phyloP scores from a whole-genome alignment of 805 yeast species.

The Lipomyces japonicus region DNA sequence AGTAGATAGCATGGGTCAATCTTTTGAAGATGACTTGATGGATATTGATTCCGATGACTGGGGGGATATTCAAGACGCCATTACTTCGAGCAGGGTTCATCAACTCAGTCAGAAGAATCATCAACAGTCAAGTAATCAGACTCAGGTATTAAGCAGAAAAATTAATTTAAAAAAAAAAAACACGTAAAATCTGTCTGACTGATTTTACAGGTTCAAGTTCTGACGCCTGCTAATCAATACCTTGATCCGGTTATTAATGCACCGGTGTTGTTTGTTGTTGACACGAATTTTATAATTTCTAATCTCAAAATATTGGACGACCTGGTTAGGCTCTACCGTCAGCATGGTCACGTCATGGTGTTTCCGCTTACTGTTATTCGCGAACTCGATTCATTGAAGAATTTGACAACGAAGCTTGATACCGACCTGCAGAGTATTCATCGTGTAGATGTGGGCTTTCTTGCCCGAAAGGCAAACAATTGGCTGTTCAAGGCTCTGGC shows the following conservation, averaged over 20 bases:
- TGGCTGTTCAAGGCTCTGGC: constrained; percentile 71
- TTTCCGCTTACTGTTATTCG: constrained; percentile 66
- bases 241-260: constrained; percentile 6
- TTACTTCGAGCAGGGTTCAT: neutral
- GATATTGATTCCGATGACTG: constrained; percentile 10
- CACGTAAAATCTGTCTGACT: neutral
- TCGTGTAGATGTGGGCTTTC: constrained; percentile 44
- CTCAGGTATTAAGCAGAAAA: neutral
- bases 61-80: constrained; percentile 1
- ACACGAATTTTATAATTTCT: constrained; percentile 77
- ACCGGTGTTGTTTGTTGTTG: constrained; percentile 47
- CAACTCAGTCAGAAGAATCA: neutral
- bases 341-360: constrained; percentile 51
- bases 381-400: constrained; percentile 83
- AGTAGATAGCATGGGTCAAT: too few relatives aligned
- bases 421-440: constrained; percentile 4
- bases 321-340: constrained; percentile 42
- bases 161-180: neutral
- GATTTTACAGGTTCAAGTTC: neutral
- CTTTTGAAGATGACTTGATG: constrained; percentile 13
- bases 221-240: neutral
- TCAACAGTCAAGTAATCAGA: neutral
- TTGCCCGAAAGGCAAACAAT: constrained; percentile 69
- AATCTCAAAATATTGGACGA: constrained; percentile 59
- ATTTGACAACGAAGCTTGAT: constrained; percentile 33